Percentiles rank a stretch among this genome's conserved stretches.
Conservation (phyloP, 1,284 basidiomycete genomes). For the Malassezia equina region DNA sequence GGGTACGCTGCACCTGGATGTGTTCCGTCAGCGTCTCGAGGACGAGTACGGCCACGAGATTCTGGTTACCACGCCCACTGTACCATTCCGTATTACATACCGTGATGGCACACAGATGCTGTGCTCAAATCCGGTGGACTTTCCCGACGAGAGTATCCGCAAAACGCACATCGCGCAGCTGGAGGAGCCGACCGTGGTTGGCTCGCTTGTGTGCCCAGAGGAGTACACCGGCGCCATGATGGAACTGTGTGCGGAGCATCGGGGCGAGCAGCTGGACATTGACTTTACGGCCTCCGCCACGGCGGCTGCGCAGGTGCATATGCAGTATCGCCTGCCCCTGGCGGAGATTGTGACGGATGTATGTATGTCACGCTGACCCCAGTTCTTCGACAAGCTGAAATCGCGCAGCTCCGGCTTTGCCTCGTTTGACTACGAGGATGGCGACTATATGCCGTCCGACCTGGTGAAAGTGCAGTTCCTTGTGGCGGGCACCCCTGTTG, state of each 20-base stretch:
- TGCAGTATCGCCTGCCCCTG: conserved; percentile 40
- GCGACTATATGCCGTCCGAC: conserved; percentile 32
- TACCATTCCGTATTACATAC: conserved; percentile 38
- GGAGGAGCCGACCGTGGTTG: conserved; percentile 40
- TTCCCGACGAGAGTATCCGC: conserved; percentile 36
- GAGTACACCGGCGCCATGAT: conserved; percentile 46
- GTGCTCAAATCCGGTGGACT: conserved; percentile 39
- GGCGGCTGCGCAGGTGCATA: conserved; percentile 22
- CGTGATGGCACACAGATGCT: conserved; percentile 23
- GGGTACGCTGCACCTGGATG: conserved; percentile 93
- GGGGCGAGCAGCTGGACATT: conserved; percentile 39
- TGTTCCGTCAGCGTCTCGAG: conserved; percentile 86
- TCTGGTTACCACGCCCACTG: conserved; percentile 42
- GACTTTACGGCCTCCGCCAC: conserved; percentile 14
- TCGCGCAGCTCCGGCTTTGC: conserved; percentile 45
- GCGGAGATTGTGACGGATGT: conserved; percentile 44
- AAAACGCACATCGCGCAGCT: conserved; percentile 25
- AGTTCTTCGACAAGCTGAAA: conserved; percentile 46
- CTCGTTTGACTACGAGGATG: conserved; percentile 40
- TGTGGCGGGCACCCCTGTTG: conserved; percentile 34
- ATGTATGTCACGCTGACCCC: conserved; percentile 1
- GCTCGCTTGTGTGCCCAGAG: conserved; percentile 38
- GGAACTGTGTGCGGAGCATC: conserved; percentile 44
- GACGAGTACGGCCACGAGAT: conserved; percentile 64
- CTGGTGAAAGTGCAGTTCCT: conserved; percentile 41